Conservation (phyloP, 768 basidiomycete species). For the Neoboletus brunneissimus region DNA sequence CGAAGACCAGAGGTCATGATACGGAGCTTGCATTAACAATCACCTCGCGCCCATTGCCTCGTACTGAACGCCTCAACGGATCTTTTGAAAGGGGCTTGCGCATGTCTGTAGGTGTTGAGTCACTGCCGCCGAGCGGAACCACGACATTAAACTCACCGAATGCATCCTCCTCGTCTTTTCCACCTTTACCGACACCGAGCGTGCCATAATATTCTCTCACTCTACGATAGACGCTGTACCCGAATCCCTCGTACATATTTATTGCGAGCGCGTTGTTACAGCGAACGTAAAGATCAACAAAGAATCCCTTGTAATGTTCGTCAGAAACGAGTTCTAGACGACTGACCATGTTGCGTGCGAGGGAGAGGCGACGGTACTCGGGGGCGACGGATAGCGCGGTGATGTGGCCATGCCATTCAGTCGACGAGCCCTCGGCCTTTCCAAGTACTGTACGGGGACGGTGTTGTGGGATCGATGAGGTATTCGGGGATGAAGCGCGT, state of each 20-base stretch:
- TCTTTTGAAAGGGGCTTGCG: constrained; percentile 72
- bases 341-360: constrained; percentile 84
- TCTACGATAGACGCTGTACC: constrained; percentile 88
- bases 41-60: constrained; percentile 70
- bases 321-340: constrained; percentile 86
- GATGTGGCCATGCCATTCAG: constrained; percentile 92
- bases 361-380: constrained; percentile 82
- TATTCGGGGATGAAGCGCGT: constrained; percentile 26
- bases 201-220: constrained; percentile 89
- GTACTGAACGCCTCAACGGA: constrained; percentile 57
- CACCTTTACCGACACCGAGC: constrained; percentile 72
- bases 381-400: constrained; percentile 95
- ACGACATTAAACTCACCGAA: constrained; percentile 62
- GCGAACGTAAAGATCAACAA: constrained; percentile 95
- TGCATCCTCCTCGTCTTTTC: constrained; percentile 83
- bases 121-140: not conserved
- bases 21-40: constrained; percentile 48
- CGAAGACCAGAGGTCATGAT: constrained; percentile 24
- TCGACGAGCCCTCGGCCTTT: constrained; percentile 77
- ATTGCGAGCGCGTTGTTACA: constrained; percentile 84
- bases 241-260: constrained; percentile 87
- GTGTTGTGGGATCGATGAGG: constrained; percentile 8
- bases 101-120: constrained; percentile 46
- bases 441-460: constrained; percentile 66
- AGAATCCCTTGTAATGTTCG: constrained; percentile 76